Evolutionary conservation across 768 basidiomycete genomes (phyloP), one percentile per base, ranked within the genome.

Genomic region (Asterophora parasitica): DNA sequence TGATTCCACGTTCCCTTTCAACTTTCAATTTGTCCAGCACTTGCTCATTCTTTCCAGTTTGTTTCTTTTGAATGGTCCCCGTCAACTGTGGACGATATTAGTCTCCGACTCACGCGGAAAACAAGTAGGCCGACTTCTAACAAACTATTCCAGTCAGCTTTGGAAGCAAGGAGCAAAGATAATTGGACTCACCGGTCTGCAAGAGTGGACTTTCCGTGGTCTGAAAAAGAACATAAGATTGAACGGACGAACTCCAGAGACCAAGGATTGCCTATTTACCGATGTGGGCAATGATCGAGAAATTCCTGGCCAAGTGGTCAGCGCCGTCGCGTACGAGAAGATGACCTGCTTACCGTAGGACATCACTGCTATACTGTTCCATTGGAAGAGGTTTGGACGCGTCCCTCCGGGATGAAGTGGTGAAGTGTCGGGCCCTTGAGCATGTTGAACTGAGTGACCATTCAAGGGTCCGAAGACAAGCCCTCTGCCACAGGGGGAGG

Each of bases 221-320:
- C 88, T 51, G 43, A 28, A 27, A 20, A 28, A 48, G n/a, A 42
- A 19, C n/a, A 42, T 49, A 34, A 48, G 31, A 15, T 16, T 43
- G 47, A 26, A 28, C 41, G 9, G 43, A 47, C 7, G 50, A 42
- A 33, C 44, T 16, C 42, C 33, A 28, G 41, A 33, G 27, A 10
- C 4, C 16, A 4, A 19, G 27, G 8, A 17, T 10, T 44, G 23
- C 23, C 23, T 23, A 51, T 63, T 46, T 59, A 83, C 92, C 92
- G 57, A 96, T 96, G 64, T 97, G 94, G 1, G 93, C 93, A 61
- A 97, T 95, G 56, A 97, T 92, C 8, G 92, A 94, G 64, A 97
- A 92, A 65, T 97, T 97, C 44, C 87, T 88, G 45, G 9, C n/a
- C 35, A 28, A 48, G 27, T 42, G 42, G 28, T 53, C 46, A 54